Evolutionary conservation across 1,284 basidiomycete genomes (phyloP).

Genomic region (Abortiporus biennis): DNA sequence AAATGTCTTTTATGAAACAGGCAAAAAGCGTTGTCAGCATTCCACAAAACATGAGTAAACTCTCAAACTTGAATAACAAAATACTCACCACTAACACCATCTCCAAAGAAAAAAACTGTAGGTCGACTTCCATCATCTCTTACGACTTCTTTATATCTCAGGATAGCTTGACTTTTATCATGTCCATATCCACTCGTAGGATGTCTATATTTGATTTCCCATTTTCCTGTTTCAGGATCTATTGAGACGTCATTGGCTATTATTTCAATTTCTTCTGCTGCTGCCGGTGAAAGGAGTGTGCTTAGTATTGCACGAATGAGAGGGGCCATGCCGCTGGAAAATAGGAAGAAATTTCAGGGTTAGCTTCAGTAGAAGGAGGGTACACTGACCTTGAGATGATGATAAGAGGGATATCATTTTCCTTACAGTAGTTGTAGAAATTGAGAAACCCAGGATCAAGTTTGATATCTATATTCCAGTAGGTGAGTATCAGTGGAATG

Average conservation of each 20-base stretch:
- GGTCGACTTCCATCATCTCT: too few species aligned
- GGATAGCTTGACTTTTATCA: conserved; percentile 89
- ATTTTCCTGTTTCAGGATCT: conserved; percentile 61
- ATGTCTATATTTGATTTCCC: conserved; percentile 86
- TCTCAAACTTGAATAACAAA: too few species aligned
- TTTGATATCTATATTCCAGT: conserved; percentile 55
- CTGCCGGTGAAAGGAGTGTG: conserved; percentile 69
- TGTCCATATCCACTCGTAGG: conserved; percentile 86
- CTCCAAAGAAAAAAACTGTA: conserved; percentile 90
- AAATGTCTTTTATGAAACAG: conserved; percentile 56
- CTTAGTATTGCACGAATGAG: conserved; percentile 84
- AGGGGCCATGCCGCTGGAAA: conserved; percentile 87
- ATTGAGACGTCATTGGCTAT: conserved; percentile 83
- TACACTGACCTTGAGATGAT: conserved; percentile 79
- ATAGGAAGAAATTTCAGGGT: conserved; percentile 1
- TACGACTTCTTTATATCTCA: conserved; percentile 75
- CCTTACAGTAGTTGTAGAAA: conserved; percentile 80
- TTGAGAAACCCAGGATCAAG: conserved; percentile 85
- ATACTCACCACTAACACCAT: conserved; percentile 86
- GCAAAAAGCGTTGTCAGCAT: background rate
- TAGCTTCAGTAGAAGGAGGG: conserved; percentile 1
- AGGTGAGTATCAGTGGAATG: background rate
- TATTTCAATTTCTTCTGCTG: conserved; percentile 76
- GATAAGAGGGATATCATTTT: conserved; percentile 75
- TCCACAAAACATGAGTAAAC: background rate